Percentiles rank a stretch among this genome's conserved stretches.
phyloP scores from a whole-genome alignment of 345 rosid species.

The Citrus sp. region DNA sequence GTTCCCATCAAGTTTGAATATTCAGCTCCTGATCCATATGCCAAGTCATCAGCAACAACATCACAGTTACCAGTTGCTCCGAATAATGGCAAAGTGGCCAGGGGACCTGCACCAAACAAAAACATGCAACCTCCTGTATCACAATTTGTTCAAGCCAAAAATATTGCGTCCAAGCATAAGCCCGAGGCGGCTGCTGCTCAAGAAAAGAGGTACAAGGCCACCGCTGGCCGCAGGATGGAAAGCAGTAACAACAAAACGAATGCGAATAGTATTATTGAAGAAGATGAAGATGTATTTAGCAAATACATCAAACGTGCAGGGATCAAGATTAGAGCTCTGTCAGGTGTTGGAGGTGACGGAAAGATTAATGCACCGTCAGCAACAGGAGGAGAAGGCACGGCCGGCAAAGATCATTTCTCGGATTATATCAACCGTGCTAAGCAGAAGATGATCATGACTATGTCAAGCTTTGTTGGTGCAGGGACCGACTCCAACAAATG shows the following conservation, averaged over 20 bases:
- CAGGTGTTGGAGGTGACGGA: constrained; percentile 8
- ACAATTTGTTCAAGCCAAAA: background rate
- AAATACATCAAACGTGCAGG: constrained; percentile 24
- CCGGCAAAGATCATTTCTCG: constrained; percentile 17
- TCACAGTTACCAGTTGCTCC: background rate
- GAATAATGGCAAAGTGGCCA: background rate
- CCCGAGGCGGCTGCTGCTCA: background rate
- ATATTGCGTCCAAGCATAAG: background rate
- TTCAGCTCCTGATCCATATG: background rate
- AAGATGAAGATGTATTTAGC: constrained; percentile 22
- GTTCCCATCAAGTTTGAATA: constrained; percentile 24
- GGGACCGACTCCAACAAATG: constrained; percentile 17
- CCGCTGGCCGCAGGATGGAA: background rate
- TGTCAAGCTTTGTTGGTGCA: constrained; percentile 15
- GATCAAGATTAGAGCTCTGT: constrained; percentile 21
- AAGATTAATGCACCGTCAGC: background rate
- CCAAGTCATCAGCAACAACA: no score
- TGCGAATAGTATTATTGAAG: constrained; percentile 15
- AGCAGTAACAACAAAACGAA: constrained; percentile 10
- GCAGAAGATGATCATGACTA: constrained; percentile 29
- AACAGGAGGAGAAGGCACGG: background rate
- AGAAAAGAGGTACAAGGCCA: background rate
- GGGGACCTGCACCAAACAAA: constrained; percentile 3
- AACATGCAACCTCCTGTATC: background rate
- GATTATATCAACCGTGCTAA: constrained; percentile 26